Evolutionary conservation across 139 green algal species (phyloP).

Genomic region (Tetraselmis chui): DNA sequence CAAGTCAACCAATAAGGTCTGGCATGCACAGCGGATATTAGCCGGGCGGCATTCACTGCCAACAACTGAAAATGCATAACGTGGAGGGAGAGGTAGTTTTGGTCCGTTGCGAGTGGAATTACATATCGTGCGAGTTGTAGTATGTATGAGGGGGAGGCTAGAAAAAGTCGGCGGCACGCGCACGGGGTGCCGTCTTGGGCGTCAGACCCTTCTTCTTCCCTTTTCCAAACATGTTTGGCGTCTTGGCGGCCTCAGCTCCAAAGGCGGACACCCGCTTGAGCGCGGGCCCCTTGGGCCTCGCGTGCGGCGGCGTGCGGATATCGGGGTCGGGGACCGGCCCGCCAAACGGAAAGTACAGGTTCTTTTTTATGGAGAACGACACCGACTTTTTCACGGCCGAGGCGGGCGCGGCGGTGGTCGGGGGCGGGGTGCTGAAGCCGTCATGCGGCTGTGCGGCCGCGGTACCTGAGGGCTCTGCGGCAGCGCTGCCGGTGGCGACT

Average conservation of each 20-base stretch:
- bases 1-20: no score
- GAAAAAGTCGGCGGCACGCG: constrained; percentile 1
- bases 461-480: background rate
- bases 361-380: constrained; percentile 62
- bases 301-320: constrained; percentile 61
- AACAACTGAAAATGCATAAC: no score
- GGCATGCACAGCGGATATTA: no score
- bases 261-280: constrained; percentile 10
- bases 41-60: no score
- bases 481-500: no score
- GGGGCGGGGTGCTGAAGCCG: background rate
- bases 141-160: background rate
- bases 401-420: background rate
- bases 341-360: constrained; percentile 65
- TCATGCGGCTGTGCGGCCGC: background rate
- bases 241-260: background rate
- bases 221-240: background rate
- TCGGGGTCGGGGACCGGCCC: constrained; percentile 49
- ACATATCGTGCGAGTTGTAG: no score
- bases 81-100: no score
- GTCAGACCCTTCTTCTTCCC: background rate
- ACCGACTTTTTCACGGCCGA: constrained; percentile 45
- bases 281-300: constrained; percentile 49
- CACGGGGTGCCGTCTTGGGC: background rate
- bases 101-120: no score